Evolutionary conservation across 2,329 filamentous ascomycete species (phyloP).

Genomic region (Botrytis galanthina): DNA sequence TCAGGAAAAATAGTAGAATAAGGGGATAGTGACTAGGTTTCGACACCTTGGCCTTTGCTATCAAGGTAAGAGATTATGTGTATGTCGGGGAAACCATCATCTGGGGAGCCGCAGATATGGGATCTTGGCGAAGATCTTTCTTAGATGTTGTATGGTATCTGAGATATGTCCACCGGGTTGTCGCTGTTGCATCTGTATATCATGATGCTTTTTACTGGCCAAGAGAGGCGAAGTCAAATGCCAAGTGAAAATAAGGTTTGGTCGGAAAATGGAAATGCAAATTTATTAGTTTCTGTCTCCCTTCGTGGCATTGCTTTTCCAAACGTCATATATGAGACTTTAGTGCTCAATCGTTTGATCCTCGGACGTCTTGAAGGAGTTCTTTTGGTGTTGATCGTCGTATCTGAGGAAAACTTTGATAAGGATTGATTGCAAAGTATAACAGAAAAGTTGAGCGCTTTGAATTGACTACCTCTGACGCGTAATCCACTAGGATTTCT

Average conservation of each 20-base stretch:
- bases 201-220: slow-evolving; percentile 8
- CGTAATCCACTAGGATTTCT: slow-evolving; percentile 5
- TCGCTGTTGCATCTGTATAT: background rate
- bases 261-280: background rate
- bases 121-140: slow-evolving; percentile 8
- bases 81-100: background rate
- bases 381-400: slow-evolving; percentile 5
- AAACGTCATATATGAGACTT: slow-evolving; percentile 4
- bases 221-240: slow-evolving; percentile 17
- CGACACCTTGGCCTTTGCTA: background rate
- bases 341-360: background rate
- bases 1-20: background rate
- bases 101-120: slow-evolving; percentile 18
- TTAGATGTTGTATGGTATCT: background rate
- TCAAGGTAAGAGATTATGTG: slow-evolving; percentile 2
- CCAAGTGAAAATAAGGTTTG: slow-evolving; percentile 19
- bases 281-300: background rate
- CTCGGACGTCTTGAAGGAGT: background rate
- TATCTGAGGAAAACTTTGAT: background rate
- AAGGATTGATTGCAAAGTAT: background rate
- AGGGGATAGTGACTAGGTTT: background rate
- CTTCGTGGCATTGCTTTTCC: slow-evolving; percentile 15
- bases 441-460: background rate
- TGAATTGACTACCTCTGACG: background rate
- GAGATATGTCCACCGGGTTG: background rate